These are phyloP conservation scores for Lentinula sp. DNA, from an alignment of 768 basidiomycete genomes.

Conservation along the genomic window DNA sequence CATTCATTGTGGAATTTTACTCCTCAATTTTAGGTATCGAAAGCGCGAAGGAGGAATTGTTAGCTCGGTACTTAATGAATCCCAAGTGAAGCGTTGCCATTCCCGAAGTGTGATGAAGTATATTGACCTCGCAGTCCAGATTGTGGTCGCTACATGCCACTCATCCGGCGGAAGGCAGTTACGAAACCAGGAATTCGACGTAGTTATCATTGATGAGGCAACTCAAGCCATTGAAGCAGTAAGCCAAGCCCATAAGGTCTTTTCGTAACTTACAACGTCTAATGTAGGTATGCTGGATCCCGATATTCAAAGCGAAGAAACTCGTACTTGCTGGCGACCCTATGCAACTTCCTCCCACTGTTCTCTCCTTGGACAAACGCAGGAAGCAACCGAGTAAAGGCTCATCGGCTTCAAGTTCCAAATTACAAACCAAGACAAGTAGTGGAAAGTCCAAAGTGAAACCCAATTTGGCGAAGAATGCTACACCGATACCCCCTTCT, in stretches of 20 bases:
- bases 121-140: constrained; percentile 26
- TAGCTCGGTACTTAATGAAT: constrained; percentile 69
- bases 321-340: constrained; percentile 92
- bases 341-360: constrained; percentile 92
- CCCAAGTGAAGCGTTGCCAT: constrained; percentile 44
- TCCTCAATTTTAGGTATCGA: constrained; percentile 57
- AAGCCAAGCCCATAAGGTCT: constrained; percentile 16
- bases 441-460: too few species aligned
- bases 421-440: constrained; percentile 4
- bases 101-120: neutral
- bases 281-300: constrained; percentile 85
- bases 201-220: constrained; percentile 95
- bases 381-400: constrained; percentile 16
- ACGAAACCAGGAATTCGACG: constrained; percentile 75
- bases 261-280: neutral
- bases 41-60: constrained; percentile 84
- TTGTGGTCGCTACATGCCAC: constrained; percentile 93
- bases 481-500: neutral
- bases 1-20: neutral
- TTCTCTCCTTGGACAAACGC: constrained; percentile 58
- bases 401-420: neutral
- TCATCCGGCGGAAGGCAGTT: constrained; percentile 85
- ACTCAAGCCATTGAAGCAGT: constrained; percentile 96
- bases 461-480: neutral
- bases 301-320: constrained; percentile 88